Base-by-base conservation (phyloP, 495 filamentous ascomycete genomes). In the Clavariopsis aquatica region DNA sequence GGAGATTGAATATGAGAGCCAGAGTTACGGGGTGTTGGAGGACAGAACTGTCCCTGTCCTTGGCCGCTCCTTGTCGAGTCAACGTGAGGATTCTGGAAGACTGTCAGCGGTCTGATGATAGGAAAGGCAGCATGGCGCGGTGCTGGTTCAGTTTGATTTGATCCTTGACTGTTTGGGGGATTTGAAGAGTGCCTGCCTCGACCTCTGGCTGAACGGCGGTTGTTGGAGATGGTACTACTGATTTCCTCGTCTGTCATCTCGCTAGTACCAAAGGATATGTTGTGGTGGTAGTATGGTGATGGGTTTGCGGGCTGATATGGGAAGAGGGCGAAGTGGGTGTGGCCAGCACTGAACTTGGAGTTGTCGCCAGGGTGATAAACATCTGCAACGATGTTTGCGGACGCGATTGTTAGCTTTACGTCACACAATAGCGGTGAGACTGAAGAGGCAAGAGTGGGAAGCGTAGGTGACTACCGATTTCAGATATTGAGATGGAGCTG, bases 341-440 rank as follows among this genome's bases (percentile, higher is more conserved):
- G 4, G n/a, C 7, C 31, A 43, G 53, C 2, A 22, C 45, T 6
- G 31, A 45, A 12, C n/a, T 17, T 38, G 20, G 53, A 57, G 34
- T 41, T 13, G 20, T 4, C 13, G 5, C 15, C 53, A n/a, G 15
- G 10, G 20, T 45, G 22, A 26, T 19, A 45, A 8, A 10, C 20
- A 17, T 26, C 22, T 38, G 8, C 9, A 7, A 3, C 29, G 31
- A 57, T 57, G 53, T 57, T 57, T 57, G 31, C 31, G n/a, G 51
- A 31, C 5, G 26, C 17, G 51, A 6, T 29, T 54, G 51, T 7
- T 54, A 24, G 26, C 2, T 28, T 28, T 29, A 31, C 17, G 5
- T 8, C 5, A 54, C 8, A 27, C 24, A 49, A 15, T 24, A 22
- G 47, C n/a, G 19, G 20, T 24, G 47, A 4, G 47, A 7, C 10